Conservation (phyloP, 768 basidiomycete genomes). For the Lentinula boryana region DNA sequence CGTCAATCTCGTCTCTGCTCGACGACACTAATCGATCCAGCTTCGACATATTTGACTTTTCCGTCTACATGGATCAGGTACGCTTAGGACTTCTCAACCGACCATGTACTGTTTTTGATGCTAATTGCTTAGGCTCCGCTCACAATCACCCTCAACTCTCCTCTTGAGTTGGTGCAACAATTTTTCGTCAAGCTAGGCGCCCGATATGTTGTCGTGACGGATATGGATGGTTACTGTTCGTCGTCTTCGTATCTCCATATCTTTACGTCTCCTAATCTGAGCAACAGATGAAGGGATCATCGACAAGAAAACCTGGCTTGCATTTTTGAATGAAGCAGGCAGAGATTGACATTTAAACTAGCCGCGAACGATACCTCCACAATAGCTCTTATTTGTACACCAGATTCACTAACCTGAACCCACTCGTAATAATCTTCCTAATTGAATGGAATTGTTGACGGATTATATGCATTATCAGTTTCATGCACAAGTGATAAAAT, state of each 20-base stretch:
- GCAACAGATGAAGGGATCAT: conserved; percentile 79
- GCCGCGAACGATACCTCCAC: neutral
- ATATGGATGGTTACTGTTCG: conserved; percentile 78
- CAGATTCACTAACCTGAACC: neutral
- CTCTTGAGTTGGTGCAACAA: conserved; percentile 89
- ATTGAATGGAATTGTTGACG: too few species aligned
- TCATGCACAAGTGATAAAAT: too few species aligned
- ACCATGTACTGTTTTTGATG: neutral
- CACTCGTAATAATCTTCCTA: neutral
- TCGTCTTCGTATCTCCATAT: neutral
- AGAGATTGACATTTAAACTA: neutral
- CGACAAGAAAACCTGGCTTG: conserved; percentile 92
- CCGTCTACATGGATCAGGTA: conserved; percentile 88
- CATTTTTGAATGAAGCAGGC: conserved; percentile 57
- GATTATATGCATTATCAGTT: too few species aligned
- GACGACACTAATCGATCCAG: conserved; percentile 27
- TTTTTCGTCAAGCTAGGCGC: conserved; percentile 94
- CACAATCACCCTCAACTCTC: conserved; percentile 76
- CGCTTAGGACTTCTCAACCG: conserved; percentile 6
- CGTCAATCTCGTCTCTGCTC: conserved; percentile 58
- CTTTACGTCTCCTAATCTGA: neutral
- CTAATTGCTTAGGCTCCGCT: conserved; percentile 64
- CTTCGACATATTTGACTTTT: conserved; percentile 70
- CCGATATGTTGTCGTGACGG: conserved; percentile 80
- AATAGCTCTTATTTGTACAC: neutral